Percentiles rank a stretch among this genome's conserved stretches.
Conservation (phyloP, 306 rosid species). For the Cucumis hystrix region DNA sequence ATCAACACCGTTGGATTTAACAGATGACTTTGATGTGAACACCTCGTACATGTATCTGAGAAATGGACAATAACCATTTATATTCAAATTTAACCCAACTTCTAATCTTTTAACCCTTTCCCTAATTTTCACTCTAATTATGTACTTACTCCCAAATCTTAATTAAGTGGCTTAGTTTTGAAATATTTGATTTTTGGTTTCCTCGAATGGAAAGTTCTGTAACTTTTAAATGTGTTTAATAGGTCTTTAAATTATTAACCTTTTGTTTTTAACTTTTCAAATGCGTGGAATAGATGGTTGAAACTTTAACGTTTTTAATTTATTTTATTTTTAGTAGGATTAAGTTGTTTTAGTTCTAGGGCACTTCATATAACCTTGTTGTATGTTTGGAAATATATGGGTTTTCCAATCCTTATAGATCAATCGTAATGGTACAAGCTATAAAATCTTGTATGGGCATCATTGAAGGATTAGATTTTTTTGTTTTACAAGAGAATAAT, state of each 20-base stretch:
- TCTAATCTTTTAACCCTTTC: not conserved
- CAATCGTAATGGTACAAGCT: not conserved
- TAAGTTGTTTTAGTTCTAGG: not conserved
- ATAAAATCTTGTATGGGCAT: not conserved
- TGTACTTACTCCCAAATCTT: not conserved
- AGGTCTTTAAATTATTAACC: not conserved
- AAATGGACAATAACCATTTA: not conserved
- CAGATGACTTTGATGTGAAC: slow-evolving; percentile 8
- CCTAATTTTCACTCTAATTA: not conserved
- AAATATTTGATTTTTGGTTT: not conserved
- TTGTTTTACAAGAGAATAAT: not conserved
- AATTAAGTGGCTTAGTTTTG: not conserved
- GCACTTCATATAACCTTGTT: not conserved
- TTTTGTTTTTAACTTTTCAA: not conserved
- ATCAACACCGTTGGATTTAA: slow-evolving; percentile 12
- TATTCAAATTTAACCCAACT: not conserved
- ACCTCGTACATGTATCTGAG: slow-evolving; percentile 8
- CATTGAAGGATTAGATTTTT: not conserved
- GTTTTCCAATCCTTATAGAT: too few relatives aligned
- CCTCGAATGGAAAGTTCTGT: not conserved
- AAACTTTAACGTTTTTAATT: too few relatives aligned
- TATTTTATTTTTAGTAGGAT: not conserved
- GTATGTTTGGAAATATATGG: not conserved
- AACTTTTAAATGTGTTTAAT: not conserved
- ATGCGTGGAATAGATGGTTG: not conserved